phyloP scores from a whole-genome alignment of 257 asterid genomes.

The Plectranthus barbatus region DNA sequence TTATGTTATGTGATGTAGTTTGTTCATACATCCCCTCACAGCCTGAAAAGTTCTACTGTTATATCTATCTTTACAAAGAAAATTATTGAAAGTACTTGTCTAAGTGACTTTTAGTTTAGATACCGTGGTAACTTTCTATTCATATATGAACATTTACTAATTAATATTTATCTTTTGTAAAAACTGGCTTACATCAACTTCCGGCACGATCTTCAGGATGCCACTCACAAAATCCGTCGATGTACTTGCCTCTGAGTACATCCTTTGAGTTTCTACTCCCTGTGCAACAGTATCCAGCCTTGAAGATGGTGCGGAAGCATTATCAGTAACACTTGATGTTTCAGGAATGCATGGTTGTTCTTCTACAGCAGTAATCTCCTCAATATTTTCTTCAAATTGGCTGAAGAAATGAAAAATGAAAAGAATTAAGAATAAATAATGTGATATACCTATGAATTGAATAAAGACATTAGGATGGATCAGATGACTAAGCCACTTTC shows the following conservation, averaged over 20 bases:
- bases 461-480: background rate
- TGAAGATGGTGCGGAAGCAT: conserved; percentile 25
- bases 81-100: background rate
- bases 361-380: conserved; percentile 48
- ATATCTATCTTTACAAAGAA: background rate
- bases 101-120: too few relatives aligned
- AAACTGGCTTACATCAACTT: conserved; percentile 69
- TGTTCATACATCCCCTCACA: background rate
- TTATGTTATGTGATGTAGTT: background rate
- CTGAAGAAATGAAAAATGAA: conserved; percentile 21
- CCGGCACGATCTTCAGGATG: conserved; percentile 81
- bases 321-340: conserved; percentile 39
- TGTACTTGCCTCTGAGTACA: conserved; percentile 45
- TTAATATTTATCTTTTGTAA: background rate
- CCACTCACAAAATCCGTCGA: conserved; percentile 71
- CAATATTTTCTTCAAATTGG: conserved; percentile 76
- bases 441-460: background rate
- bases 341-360: conserved; percentile 50
- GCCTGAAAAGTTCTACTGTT: background rate
- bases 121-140: background rate
- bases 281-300: conserved; percentile 29
- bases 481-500: background rate
- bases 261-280: conserved; percentile 41
- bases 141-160: background rate
- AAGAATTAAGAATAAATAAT: background rate